Evolutionary conservation across 1,139 yeast species (phyloP), one percentile per base, ranked within the genome.

Genomic region (Hansenula sp.): DNA sequence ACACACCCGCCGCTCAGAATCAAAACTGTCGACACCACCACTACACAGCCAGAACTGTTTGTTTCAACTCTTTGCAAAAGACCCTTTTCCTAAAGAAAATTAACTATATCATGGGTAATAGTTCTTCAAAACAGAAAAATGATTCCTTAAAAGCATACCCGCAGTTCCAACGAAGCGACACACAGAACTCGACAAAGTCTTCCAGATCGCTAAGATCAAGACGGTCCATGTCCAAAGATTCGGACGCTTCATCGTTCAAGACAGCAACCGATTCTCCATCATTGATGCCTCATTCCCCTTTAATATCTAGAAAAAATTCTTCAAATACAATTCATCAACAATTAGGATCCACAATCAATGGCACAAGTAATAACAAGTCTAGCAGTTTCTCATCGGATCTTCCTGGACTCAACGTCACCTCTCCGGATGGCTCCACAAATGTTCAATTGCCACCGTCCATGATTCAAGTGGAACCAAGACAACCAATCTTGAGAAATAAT

Each of bases 381-480:
- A 35, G 41, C 18, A 36, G 37, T 4, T 47, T 19, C 21, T 31
- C 35, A 41, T 48, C 44, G 41, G 50, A 52, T 43, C 41, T 51
- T 36, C 54, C 55, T 13, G 43, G 46, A 16, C 38, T 51, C 39
- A 47, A 41, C 38, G 46, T 50, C 33, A 43, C 54, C 7, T 37
- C 48, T n/a, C 42, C 57, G 1, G 57, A 54, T 18, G 48, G 52
- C 25, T 36, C 41, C 29, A 43, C 50, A 1, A 48, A 41, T 41
- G 33, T 49, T n/a, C 43, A 42, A n/a, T 64, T 76, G 45, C 90
- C 90, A 3, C 85, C 90, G 11, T 81, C 87, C 10, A 82, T 83
- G 90, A 68, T 74, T 17, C 79, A 76, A 51, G 69, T 80, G 46
- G 82, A 77, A 46, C 90, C 91, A 12, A 82, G 79, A 53, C 77